Evolutionary conservation across 2,329 filamentous ascomycete species (phyloP), one percentile per base, ranked within the genome.

Genomic region (Epichloe coenophiala): DNA sequence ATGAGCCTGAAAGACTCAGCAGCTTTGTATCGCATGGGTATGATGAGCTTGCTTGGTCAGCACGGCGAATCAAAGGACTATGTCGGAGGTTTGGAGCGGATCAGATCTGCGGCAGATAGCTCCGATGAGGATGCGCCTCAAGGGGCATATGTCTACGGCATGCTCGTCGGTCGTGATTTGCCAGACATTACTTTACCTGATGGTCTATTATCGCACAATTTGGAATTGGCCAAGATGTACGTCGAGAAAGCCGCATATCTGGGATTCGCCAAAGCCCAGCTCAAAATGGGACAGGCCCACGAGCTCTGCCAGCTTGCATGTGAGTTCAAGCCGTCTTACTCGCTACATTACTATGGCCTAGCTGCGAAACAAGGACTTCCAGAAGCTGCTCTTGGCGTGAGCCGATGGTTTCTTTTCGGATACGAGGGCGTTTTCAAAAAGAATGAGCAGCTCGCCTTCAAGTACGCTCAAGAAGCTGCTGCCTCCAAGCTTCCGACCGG

Each of bases 361-460:
- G 91, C 93, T 21, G 86, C 93, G 12, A 83, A 86, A 56, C 93
- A 97, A 68, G 91, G 90, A 17, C 89, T 97, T 60, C 76, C 89
- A 0, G 93, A 98, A 65, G 93, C 91, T 0, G 89, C 95, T 53
- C 86, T 98, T 68, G 89, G 91, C 31, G 89, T 98, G 54, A 97
- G 91, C 68, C 93, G 95, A 67, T 98, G 93, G 93, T 98, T 97
- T 63, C 75, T 98, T 31, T 97, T 95, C 61, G 93, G 93, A 3
- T 90, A 93, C 57, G 91, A 97, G 58, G 85, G 84, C 21, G 76
- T 94, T 6, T 96, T 98, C 62, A 80, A 87, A 53, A 97, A 97
- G 75, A 97, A 96, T 61, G 93, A 98, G 67, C 86, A 91, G 63
- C 71, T 97, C 46, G 91, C 93, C 6, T 98, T 87, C 68, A 84